phyloP scores from a whole-genome alignment of 805 yeast species.

The Ogataea polymorpha region DNA sequence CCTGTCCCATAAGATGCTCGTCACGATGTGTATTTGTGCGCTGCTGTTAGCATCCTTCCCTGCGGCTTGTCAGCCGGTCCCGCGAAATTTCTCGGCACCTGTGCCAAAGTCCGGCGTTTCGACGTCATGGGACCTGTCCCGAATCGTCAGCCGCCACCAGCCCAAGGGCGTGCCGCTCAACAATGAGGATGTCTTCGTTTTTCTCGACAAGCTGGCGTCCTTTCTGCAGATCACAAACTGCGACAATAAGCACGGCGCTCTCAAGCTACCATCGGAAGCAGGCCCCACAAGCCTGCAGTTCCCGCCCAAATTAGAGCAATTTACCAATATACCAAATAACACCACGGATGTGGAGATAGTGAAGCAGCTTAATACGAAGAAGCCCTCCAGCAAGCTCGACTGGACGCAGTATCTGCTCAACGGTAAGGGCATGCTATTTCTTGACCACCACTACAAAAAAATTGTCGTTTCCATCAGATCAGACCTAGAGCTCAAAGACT shows the following conservation, averaged over 20 bases:
- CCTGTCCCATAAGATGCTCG: background rate
- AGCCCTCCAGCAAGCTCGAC: slow-evolving; percentile 13
- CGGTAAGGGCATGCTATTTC: slow-evolving; percentile 18
- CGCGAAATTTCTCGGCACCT: background rate
- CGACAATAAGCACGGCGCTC: slow-evolving; percentile 17
- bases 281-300: slow-evolving; percentile 5
- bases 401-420: slow-evolving; percentile 18
- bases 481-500: slow-evolving; percentile 20
- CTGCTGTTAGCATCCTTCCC: background rate
- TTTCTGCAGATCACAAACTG: slow-evolving; percentile 21
- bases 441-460: slow-evolving; percentile 18
- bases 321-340: slow-evolving; percentile 14
- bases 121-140: slow-evolving; percentile 16
- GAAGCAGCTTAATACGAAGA: slow-evolving; percentile 13
- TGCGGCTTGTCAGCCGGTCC: background rate
- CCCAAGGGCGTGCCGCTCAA: slow-evolving; percentile 15
- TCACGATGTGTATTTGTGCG: too few relatives aligned
- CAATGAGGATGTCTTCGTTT: slow-evolving; percentile 8
- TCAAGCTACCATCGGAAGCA: slow-evolving; percentile 9
- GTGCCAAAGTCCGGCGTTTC: background rate
- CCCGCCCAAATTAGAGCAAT: slow-evolving; percentile 12
- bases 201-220: slow-evolving; percentile 18
- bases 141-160: slow-evolving; percentile 17
- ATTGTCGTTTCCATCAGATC: slow-evolving; percentile 19
- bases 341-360: slow-evolving; percentile 12